phyloP scores from a whole-genome alignment of 225 moss, liverwort and hornwort species.

The Pleurozium schreberi region DNA sequence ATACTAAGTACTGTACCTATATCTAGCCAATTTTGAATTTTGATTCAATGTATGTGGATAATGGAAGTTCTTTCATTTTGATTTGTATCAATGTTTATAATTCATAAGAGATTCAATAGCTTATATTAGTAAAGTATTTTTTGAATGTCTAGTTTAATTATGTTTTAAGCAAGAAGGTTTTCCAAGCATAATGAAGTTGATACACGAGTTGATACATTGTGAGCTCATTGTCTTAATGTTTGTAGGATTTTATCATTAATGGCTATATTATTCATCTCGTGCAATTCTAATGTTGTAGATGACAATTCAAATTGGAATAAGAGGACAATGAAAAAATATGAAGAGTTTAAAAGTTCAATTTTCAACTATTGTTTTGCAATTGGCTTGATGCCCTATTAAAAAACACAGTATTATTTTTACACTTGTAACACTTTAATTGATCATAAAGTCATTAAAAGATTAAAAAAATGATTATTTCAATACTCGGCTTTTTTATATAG shows the following conservation, averaged over 20 bases:
- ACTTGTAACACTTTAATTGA: not conserved
- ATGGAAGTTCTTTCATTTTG: rapidly evolving
- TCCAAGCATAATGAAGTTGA: not conserved
- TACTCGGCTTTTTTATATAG: rapidly evolving
- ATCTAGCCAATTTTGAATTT: not conserved
- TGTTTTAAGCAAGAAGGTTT: not conserved
- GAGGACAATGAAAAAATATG: not conserved
- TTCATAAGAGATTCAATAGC: not conserved
- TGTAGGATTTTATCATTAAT: not conserved
- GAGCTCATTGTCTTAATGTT: not conserved
- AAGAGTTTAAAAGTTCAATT: not conserved
- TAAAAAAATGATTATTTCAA: not conserved
- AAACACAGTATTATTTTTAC: not conserved
- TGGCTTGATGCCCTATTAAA: not conserved
- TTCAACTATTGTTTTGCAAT: not conserved
- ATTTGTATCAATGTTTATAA: not conserved
- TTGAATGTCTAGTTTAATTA: not conserved
- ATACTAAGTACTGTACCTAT: not conserved
- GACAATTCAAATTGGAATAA: not conserved
- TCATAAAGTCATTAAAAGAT: not conserved
- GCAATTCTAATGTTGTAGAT: not conserved
- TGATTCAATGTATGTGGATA: not conserved
- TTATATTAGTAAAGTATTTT: not conserved
- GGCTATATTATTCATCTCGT: not conserved
- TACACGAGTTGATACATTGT: rapidly evolving